Evolutionary conservation across 768 basidiomycete species (phyloP).

Genomic region (Russula sp.): DNA sequence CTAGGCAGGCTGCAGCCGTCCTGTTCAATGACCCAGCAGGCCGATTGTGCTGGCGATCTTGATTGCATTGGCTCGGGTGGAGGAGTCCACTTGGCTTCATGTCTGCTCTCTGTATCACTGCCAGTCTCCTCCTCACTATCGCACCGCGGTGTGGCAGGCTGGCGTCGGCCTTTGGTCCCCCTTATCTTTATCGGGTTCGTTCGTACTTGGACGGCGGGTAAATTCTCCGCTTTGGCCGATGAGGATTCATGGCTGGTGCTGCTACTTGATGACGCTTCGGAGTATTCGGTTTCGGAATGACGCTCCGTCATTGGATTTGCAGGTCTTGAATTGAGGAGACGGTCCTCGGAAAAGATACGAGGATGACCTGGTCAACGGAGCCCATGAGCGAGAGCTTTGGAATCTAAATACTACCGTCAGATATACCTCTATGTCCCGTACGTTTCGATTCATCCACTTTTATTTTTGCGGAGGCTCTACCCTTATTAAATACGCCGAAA

Average conservation of each 20-base stretch:
- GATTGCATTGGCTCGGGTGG: not conserved
- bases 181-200: conserved; percentile 5
- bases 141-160: not conserved
- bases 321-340: conserved; percentile 23
- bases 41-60: conserved; percentile 30
- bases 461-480: conserved; percentile 50
- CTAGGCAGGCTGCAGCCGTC: conserved; percentile 26
- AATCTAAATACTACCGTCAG: not conserved
- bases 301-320: not conserved
- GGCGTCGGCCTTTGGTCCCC: not conserved
- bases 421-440: conserved; percentile 29
- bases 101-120: not conserved
- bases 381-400: not conserved
- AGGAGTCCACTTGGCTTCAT: not conserved
- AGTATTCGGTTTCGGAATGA: not conserved
- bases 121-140: not conserved
- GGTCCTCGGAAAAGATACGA: conserved; percentile 26
- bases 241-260: not conserved
- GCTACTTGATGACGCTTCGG: not conserved
- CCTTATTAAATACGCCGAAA: conserved; percentile 58
- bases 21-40: conserved; percentile 53
- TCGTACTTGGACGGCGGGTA: not conserved
- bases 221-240: not conserved
- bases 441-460: conserved; percentile 26
- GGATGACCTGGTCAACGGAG: conserved; percentile 11